Conservation (phyloP, 768 basidiomycete species). For the Leccinum disarticulatum region DNA sequence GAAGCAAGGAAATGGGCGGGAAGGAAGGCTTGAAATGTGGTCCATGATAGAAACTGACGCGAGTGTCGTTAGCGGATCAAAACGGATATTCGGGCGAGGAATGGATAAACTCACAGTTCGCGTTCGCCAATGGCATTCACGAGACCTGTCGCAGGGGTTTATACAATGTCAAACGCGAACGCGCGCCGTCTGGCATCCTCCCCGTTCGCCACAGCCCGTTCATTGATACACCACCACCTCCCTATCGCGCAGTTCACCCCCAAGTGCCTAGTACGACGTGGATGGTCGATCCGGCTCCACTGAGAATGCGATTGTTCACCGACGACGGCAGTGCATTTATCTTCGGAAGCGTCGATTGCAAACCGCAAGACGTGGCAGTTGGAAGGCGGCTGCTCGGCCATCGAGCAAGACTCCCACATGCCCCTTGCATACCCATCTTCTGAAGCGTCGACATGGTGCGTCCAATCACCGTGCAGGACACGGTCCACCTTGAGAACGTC, state of each 20-base stretch:
- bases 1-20: too few species aligned
- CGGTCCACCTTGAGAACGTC: neutral
- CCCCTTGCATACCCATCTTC: conserved; percentile 3
- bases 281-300: neutral
- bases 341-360: neutral
- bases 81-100: neutral
- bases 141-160: neutral
- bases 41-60: too few species aligned
- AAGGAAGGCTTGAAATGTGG: too few species aligned
- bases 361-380: neutral
- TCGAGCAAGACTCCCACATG: neutral
- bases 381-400: neutral
- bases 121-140: neutral
- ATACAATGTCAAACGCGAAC: neutral
- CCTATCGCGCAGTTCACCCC: neutral
- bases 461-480: neutral
- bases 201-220: neutral
- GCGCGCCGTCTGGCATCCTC: neutral
- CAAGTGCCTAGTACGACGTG: neutral
- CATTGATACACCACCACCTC: neutral
- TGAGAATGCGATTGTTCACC: neutral
- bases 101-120: neutral
- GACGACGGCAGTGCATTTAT: neutral
- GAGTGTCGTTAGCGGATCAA: neutral
- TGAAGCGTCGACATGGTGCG: neutral